Conservation (phyloP, 352 stramenopile species). For the Phytophthora constricta region DNA sequence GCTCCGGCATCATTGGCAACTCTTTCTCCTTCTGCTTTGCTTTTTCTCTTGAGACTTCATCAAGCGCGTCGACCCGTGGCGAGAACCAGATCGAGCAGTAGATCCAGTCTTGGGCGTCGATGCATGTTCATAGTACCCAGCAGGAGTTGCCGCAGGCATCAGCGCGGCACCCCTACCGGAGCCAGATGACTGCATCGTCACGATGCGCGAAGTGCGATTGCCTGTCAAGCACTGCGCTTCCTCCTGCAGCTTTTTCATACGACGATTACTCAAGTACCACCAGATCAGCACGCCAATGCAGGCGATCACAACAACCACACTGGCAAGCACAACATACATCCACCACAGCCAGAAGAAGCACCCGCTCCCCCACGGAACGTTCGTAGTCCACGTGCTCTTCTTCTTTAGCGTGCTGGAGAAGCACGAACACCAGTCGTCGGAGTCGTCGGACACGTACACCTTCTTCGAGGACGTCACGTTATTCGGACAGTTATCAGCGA, state of each 20-base stretch:
- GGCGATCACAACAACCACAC: constrained; percentile 59
- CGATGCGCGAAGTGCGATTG: constrained; percentile 33
- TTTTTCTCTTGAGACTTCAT: constrained; percentile 24
- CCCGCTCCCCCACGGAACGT: constrained; percentile 60
- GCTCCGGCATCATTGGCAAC: constrained; percentile 37
- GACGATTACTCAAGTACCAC: constrained; percentile 56
- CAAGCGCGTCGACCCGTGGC: constrained; percentile 21
- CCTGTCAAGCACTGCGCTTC: constrained; percentile 15
- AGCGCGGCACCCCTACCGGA: constrained; percentile 30
- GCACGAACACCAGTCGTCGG: constrained; percentile 69
- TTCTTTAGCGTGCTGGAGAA: constrained; percentile 71
- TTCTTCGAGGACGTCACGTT: constrained; percentile 79
- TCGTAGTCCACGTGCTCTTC: constrained; percentile 61
- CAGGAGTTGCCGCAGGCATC: constrained; percentile 27
- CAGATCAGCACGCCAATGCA: constrained; percentile 66
- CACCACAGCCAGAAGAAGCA: constrained; percentile 91
- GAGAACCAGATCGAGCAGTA: constrained; percentile 7
- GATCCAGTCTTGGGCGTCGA: constrained; percentile 28
- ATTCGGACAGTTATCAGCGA: constrained; percentile 84
- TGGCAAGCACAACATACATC: constrained; percentile 83
- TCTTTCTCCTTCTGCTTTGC: constrained; percentile 28
- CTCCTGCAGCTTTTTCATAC: constrained; percentile 52
- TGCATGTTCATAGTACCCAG: constrained; percentile 25
- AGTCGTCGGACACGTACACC: constrained; percentile 52
- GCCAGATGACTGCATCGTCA: constrained; percentile 35